Conservation (phyloP, 2,329 filamentous ascomycete species). For the Reticulascus tulasneorum region DNA sequence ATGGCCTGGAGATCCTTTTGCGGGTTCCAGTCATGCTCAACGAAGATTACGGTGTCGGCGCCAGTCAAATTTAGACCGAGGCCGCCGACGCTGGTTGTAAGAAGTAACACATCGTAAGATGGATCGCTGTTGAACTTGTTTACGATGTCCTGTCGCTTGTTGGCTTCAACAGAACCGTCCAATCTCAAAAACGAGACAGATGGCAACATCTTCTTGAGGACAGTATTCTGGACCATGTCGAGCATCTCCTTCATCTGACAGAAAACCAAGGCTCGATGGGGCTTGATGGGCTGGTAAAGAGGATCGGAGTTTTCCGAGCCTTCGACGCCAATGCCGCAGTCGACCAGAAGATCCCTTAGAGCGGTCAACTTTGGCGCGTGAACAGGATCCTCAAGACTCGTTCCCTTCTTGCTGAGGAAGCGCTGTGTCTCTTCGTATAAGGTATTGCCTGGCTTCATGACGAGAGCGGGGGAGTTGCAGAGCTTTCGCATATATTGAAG, state of each 20-base stretch:
- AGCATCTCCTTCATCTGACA: constrained; percentile 99
- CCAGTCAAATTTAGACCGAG: constrained; percentile 93
- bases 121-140: constrained; percentile 99
- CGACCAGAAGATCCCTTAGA: constrained; percentile 88
- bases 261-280: constrained; percentile 93
- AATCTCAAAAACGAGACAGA: constrained; percentile 91
- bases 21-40: constrained; percentile 99
- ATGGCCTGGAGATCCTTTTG: constrained; percentile 98
- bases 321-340: constrained; percentile 90
- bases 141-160: constrained; percentile 92
- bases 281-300: constrained; percentile 79
- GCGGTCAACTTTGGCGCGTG: constrained; percentile 94
- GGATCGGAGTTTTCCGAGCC: constrained; percentile 56
- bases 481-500: constrained; percentile 99
- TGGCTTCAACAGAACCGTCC: constrained; percentile 88
- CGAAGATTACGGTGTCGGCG: constrained; percentile 97
- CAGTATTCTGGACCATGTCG: constrained; percentile 95
- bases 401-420: constrained; percentile 73
- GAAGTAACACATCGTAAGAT: constrained; percentile 86
- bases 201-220: constrained; percentile 85
- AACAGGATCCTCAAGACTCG: constrained; percentile 74
- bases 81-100: constrained; percentile 94
- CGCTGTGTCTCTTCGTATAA: constrained; percentile 85
- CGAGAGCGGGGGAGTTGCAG: constrained; percentile 93
- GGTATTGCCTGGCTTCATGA: constrained; percentile 90